phyloP scores from a whole-genome alignment of 2,329 filamentous ascomycete species.

The Penicillium vulpinum region DNA sequence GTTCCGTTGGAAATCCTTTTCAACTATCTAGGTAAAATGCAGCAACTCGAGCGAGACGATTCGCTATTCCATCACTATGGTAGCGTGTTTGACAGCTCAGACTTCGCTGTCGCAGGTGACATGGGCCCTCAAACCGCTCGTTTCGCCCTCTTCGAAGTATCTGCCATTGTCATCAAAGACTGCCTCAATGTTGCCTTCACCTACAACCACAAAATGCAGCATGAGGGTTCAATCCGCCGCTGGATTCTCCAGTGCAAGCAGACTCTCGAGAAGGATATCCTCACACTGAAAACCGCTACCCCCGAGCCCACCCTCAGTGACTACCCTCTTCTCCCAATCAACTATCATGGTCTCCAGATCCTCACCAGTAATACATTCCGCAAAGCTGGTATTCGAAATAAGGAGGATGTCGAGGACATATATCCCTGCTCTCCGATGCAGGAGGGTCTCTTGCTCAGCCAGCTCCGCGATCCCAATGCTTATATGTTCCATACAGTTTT shows the following conservation, averaged over 20 bases:
- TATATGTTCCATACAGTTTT: conserved; percentile 42
- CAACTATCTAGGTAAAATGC: conserved; percentile 40
- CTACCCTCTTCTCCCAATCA: conserved; percentile 46
- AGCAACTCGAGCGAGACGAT: conserved; percentile 49
- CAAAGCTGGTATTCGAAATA: conserved; percentile 33
- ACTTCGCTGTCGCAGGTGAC: conserved; percentile 42
- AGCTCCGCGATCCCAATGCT: conserved; percentile 36
- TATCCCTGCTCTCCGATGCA: conserved; percentile 41
- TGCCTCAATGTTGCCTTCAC: conserved; percentile 52
- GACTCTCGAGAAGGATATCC: conserved; percentile 35
- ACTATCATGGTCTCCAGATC: conserved; percentile 41
- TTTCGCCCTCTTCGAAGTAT: conserved; percentile 54
- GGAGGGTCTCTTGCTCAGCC: conserved; percentile 40
- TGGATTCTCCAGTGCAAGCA: conserved; percentile 47
- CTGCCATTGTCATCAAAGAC: conserved; percentile 50
- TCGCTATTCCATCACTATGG: conserved; percentile 46
- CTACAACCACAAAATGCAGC: conserved; percentile 50
- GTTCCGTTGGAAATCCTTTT: conserved; percentile 45
- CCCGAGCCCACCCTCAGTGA: conserved; percentile 43
- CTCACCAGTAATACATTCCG: conserved; percentile 40
- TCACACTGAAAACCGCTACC: conserved; percentile 26
- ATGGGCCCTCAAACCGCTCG: conserved; percentile 47
- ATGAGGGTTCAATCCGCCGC: conserved; percentile 42
- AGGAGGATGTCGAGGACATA: conserved; percentile 35
- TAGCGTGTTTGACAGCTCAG: conserved; percentile 31